Base-by-base conservation (phyloP, 2,329 filamentous ascomycete genomes). In the Lizonia empirigonia region DNA sequence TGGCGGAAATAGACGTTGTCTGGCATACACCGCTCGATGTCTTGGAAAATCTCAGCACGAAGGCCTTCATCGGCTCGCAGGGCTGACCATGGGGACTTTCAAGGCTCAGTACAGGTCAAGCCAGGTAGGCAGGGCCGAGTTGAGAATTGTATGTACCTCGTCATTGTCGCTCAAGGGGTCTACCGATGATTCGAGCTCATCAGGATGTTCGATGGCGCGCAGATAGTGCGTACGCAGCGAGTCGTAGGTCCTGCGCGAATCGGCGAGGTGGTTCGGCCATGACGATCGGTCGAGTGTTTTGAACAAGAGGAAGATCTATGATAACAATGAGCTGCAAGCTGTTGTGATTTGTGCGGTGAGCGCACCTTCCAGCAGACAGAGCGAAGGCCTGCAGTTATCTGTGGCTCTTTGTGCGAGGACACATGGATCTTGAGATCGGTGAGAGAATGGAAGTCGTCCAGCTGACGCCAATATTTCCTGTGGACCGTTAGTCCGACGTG, bases 281-380 rank as follows among this genome's bases (percentile, higher is more conserved):
- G 82, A 81, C 32, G 81, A 77, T 23, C 80, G 78, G 44, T 88
- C 80, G 8, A 86, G 76, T 42, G 82, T 82, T 58, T 87, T 85
- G 68, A 91, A 93, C 23, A 96, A 79, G 36, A 97, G 78, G 71
- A 97, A 96, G 29, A 84, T 84, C 90, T 93, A 61, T 59, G 4
- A 3, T 4, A 29, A n/a, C 13, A 37, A 41, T 57, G 30, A 58
- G 55, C 34, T 45, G 7, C 23, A 29, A 15, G 15, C 22, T n/a
- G n/a, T 19, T 5, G 12, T 37, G 18, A 44, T 7, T 22, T 20
- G 41, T 24, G 32, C 19, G 12, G 3, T 8, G 33, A 8, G 27
- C 62, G 63, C 68, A 88, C 89, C 84, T 96, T 97, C 93, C 93
- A 97, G 74, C 89, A 96, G 29, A 95, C 82, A 3, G 93, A 97